These are phyloP conservation scores for Boechera stricta DNA, from an alignment of 345 rosid genomes.

Conservation along the genomic window DNA sequence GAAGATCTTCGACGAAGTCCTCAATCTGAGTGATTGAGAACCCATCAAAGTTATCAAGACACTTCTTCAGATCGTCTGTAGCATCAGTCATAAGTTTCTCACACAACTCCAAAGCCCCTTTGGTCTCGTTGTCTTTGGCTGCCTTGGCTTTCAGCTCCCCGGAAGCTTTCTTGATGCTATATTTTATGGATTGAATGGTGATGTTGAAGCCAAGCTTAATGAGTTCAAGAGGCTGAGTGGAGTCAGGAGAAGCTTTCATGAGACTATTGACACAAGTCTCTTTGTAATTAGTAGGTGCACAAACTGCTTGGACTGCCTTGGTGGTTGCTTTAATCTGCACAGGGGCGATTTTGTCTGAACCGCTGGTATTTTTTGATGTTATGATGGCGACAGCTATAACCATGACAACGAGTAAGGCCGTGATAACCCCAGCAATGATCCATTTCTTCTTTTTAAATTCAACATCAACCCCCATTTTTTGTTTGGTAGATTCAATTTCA, in stretches of 20 bases:
- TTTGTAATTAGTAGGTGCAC: constrained; percentile 64
- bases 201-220: constrained; percentile 55
- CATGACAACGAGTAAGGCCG: constrained; percentile 59
- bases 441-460: constrained; percentile 46
- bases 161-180: constrained; percentile 51
- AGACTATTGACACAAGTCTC: constrained; percentile 58
- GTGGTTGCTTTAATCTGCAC: constrained; percentile 29
- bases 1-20: constrained; percentile 54
- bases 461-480: constrained; percentile 18
- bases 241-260: constrained; percentile 49
- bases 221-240: constrained; percentile 61
- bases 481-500: constrained; percentile 8
- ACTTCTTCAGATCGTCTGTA: constrained; percentile 55
- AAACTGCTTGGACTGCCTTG: constrained; percentile 57
- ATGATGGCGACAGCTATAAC: constrained; percentile 55
- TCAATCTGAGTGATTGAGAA: constrained; percentile 51
- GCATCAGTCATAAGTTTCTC: constrained; percentile 56
- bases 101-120: constrained; percentile 61
- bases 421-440: constrained; percentile 47
- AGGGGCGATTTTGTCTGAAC: too few species aligned
- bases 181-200: constrained; percentile 48
- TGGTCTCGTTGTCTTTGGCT: constrained; percentile 55
- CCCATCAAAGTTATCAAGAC: constrained; percentile 49
- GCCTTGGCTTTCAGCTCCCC: constrained; percentile 50
- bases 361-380: not conserved